Percentiles rank a stretch among this genome's conserved stretches.
Conservation (phyloP, 345 rosid genomes). For the Salix exigua region DNA sequence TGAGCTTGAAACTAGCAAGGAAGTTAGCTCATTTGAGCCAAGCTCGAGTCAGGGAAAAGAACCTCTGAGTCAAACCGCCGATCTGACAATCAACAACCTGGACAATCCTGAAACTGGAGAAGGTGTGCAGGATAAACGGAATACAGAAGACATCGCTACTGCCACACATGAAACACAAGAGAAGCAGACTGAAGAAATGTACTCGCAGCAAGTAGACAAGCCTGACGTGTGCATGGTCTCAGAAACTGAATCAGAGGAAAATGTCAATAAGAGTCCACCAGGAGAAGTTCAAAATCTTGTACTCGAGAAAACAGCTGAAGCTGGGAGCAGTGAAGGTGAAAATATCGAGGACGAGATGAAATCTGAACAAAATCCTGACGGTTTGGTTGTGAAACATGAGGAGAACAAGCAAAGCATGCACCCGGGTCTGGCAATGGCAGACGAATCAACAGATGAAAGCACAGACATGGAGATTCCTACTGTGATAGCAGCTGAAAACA, state of each 20-base stretch:
- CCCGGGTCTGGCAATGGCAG: not conserved
- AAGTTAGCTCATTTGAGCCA: too few species aligned
- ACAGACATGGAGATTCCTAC: constrained; percentile 1
- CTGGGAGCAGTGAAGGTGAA: not conserved
- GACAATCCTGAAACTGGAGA: constrained; percentile 15
- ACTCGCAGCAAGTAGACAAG: constrained; percentile 8
- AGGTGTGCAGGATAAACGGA: not conserved
- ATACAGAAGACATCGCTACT: constrained; percentile 1
- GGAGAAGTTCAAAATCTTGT: constrained; percentile 6
- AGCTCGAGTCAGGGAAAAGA: constrained; percentile 13
- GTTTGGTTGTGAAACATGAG: not conserved
- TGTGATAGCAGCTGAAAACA: not conserved
- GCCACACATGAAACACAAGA: constrained; percentile 1
- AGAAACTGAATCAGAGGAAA: constrained; percentile 3
- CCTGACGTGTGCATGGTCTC: constrained; percentile 3
- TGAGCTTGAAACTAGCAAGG: constrained; percentile 7
- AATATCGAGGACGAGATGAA: constrained; percentile 6
- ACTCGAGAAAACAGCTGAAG: constrained; percentile 1
- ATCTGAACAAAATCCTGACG: constrained; percentile 7
- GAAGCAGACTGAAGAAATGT: constrained; percentile 10
- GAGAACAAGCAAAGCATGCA: not conserved
- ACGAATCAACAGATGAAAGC: constrained; percentile 5
- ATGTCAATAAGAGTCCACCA: not conserved
- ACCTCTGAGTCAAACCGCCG: constrained; percentile 4
- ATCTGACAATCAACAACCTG: constrained; percentile 15